Percentiles rank a stretch among this genome's conserved stretches.
phyloP scores from a whole-genome alignment of 345 rosid species.

The Kandelia obovata region DNA sequence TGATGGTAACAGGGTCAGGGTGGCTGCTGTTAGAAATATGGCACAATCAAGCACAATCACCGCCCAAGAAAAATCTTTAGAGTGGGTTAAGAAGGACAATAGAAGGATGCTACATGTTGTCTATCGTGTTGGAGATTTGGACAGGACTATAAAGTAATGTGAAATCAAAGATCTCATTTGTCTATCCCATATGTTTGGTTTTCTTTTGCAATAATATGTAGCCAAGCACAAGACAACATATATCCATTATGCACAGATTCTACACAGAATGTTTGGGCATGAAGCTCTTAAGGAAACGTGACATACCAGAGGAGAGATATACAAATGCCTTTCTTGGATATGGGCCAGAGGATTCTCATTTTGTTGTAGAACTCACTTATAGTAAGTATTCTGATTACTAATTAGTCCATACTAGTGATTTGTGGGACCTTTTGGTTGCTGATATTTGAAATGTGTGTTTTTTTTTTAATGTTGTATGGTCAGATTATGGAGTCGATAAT shows the following conservation, averaged over 20 bases:
- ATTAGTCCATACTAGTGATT: background rate
- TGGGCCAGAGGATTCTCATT: constrained; percentile 96
- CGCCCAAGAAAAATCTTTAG: constrained; percentile 54
- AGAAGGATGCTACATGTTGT: constrained; percentile 94
- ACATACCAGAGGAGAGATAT: constrained; percentile 95
- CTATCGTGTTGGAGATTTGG: constrained; percentile 97
- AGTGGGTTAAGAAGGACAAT: constrained; percentile 54
- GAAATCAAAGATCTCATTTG: background rate
- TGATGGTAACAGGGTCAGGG: constrained; percentile 34
- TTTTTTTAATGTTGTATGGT: background rate
- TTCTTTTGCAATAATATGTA: background rate
- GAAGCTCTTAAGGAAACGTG: constrained; percentile 95
- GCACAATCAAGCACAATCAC: constrained; percentile 62
- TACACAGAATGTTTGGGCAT: constrained; percentile 95
- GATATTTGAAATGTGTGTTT: background rate
- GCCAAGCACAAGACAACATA: background rate
- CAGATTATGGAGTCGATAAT: constrained; percentile 96
- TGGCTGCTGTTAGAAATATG: constrained; percentile 53
- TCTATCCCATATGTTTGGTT: background rate
- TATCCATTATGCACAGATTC: constrained; percentile 48
- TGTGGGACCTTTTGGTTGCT: background rate
- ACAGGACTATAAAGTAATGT: constrained; percentile 78
- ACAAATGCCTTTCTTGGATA: constrained; percentile 97
- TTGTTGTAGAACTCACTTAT: constrained; percentile 89
- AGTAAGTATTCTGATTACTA: constrained; percentile 45